Evolutionary conservation across 768 basidiomycete genomes (phyloP).

Genomic region (Coprinopsis cinerea): DNA sequence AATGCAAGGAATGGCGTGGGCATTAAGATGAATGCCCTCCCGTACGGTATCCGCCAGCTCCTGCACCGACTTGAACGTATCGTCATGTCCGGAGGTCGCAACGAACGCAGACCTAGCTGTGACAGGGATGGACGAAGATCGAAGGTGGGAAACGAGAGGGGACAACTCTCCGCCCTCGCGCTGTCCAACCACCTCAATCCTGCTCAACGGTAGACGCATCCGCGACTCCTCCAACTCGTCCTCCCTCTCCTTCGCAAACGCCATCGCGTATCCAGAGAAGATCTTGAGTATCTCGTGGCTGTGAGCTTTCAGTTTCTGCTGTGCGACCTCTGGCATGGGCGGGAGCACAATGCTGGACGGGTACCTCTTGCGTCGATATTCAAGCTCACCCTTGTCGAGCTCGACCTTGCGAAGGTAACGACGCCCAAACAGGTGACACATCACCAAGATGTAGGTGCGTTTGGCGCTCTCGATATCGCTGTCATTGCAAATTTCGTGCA

Average conservation of each 20-base stretch:
- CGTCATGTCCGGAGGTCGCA: constrained; percentile 61
- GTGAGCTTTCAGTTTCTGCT: constrained; percentile 38
- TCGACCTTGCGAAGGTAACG: constrained; percentile 44
- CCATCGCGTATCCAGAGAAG: constrained; percentile 51
- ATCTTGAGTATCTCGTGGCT: constrained; percentile 43
- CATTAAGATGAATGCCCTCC: constrained; percentile 48
- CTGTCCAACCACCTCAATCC: not conserved
- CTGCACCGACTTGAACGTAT: constrained; percentile 41
- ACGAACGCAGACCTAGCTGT: constrained; percentile 56
- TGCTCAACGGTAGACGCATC: not conserved
- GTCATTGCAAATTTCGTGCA: constrained; percentile 52
- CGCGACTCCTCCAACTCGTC: constrained; percentile 11
- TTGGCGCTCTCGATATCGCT: constrained; percentile 34
- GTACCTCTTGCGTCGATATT: constrained; percentile 29
- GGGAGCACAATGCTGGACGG: constrained; percentile 56
- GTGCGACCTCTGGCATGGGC: constrained; percentile 35
- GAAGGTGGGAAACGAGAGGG: constrained; percentile 32
- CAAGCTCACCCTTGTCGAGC: constrained; percentile 26
- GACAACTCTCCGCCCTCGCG: constrained; percentile 6
- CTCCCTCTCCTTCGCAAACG: constrained; percentile 37
- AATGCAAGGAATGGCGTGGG: constrained; percentile 57
- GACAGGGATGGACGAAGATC: constrained; percentile 29
- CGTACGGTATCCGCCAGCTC: constrained; percentile 51
- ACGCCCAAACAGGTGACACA: constrained; percentile 66
- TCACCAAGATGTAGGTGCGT: constrained; percentile 43